A percentile compares a stretch with the other conserved stretches of the same genome.
Conservation (phyloP, 345 rosid species). For the Hibiscus syriacus region DNA sequence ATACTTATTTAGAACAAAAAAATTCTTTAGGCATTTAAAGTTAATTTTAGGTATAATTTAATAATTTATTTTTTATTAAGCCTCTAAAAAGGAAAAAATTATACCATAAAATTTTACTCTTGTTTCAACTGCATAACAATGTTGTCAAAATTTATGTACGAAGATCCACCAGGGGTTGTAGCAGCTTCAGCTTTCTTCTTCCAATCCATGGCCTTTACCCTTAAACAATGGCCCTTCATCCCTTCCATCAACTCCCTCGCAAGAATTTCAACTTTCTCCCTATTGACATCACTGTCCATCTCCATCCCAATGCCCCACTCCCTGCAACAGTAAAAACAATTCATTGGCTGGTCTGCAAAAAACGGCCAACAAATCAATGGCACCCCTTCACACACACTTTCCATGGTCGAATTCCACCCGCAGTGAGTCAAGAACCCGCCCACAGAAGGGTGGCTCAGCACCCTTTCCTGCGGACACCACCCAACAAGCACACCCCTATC, state of each 20-base stretch:
- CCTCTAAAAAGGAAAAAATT: no score
- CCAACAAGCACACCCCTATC: conserved; percentile 9
- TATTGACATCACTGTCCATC: neutral
- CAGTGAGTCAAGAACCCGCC: conserved; percentile 19
- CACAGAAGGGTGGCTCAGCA: conserved; percentile 16
- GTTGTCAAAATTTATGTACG: conserved; percentile 4
- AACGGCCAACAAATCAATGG: conserved; percentile 19
- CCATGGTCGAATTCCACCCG: conserved; percentile 23
- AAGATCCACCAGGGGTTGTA: neutral
- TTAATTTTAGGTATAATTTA: no score
- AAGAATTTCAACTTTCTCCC: neutral
- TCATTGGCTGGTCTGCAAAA: conserved; percentile 18
- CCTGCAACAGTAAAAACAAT: conserved; percentile 12
- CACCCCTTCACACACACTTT: conserved; percentile 10
- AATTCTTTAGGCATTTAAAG: no score
- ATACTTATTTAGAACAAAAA: no score
- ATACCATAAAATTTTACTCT: neutral
- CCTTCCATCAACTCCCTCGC: conserved; percentile 13
- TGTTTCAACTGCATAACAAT: conserved; percentile 2
- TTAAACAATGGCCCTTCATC: neutral
- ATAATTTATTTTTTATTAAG: no score
- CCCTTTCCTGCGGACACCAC: conserved; percentile 22
- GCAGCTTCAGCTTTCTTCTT: conserved; percentile 5
- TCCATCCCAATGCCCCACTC: conserved; percentile 19
- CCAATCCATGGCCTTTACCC: neutral